Base-by-base conservation (phyloP, 441 rosid genomes). In the Aleurites moluccanus region DNA sequence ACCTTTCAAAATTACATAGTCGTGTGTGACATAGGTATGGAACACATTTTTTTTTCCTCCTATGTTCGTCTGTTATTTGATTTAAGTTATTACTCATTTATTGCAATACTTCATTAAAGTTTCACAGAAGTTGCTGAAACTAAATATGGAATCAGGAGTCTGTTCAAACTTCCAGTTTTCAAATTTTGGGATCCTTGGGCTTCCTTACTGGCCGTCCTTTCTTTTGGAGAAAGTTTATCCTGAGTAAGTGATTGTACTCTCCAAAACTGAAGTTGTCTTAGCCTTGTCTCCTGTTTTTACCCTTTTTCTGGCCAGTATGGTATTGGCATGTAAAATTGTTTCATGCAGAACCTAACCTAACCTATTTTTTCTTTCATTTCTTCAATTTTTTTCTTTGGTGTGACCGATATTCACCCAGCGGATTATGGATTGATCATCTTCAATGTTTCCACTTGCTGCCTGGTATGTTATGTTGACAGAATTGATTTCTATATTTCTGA, bases 121-220 rank as follows among this genome's bases (percentile, higher is more conserved):
- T 88, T 88, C 93, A 74, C 97, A 92, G 85, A 88, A 88, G 69
- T 83, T 96, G 73, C 73, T 88, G 84, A 92, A 84, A 83, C 77
- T 90, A 52, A 72, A 80, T 78, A 82, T 81, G 82, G 88, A 88
- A 72, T 85, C 97, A 71, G 86, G 94, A 75, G 83, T 80, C 69
- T 60, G 78, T 83, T 91, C 94, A 73, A 86, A 78, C 75, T 74
- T 90, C 72, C 83, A 83, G 73, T 86, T 93, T 72, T 90, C 97
- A 53, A 93, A 93, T 80, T 87, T 88, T 71, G 89, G 91, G 76
- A 76, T 84, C 71, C 94, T 96, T 79, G 98, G 98, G 76, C 84
- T 96, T 72, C 97, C 99, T 25, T 96, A 91, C 78, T 92, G 99
- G 99, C 70, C 87, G 69, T 73, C 85, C 74, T 81, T 65, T 77